phyloP scores from a whole-genome alignment of 140 eudicot species.

The Bidens hawaiensis region DNA sequence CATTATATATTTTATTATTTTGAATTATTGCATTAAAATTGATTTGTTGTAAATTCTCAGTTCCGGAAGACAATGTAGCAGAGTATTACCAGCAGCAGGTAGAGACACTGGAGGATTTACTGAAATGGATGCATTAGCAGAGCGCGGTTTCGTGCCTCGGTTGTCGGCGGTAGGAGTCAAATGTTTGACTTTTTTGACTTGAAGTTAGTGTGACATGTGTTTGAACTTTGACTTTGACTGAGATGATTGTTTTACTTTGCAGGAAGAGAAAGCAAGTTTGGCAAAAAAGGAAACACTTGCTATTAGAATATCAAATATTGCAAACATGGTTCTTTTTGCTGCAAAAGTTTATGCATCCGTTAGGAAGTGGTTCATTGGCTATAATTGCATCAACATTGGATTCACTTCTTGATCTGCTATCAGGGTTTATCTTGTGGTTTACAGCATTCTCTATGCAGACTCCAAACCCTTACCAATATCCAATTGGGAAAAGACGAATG shows the following conservation, averaged over 20 bases:
- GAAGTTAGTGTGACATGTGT: neutral
- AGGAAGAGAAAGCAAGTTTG: constrained; percentile 69
- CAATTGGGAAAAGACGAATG: constrained; percentile 82
- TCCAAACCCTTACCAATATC: constrained; percentile 72
- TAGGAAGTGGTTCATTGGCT: constrained; percentile 72
- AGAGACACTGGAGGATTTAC: constrained; percentile 66
- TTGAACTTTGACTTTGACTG: neutral
- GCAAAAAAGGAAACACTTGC: constrained; percentile 69
- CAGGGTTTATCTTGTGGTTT: constrained; percentile 83
- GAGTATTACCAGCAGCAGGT: constrained; percentile 84
- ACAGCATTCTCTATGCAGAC: constrained; percentile 77
- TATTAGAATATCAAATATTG: constrained; percentile 58
- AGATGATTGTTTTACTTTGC: constrained; percentile 22
- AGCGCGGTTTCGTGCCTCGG: constrained; percentile 75
- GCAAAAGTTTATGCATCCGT: constrained; percentile 81
- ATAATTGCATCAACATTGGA: constrained; percentile 75
- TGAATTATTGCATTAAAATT: constrained; percentile 14
- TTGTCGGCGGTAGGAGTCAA: constrained; percentile 48
- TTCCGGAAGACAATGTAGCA: constrained; percentile 62
- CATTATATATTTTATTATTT: too few species aligned
- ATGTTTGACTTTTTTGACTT: neutral
- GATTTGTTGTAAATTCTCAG: constrained; percentile 25
- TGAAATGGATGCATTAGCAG: constrained; percentile 74
- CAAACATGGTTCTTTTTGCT: constrained; percentile 72
- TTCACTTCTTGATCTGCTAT: constrained; percentile 70